Evolutionary conservation across 495 filamentous ascomycete species (phyloP), one percentile per base, ranked within the genome.

Genomic region (Talaromyces nanjingensis): DNA sequence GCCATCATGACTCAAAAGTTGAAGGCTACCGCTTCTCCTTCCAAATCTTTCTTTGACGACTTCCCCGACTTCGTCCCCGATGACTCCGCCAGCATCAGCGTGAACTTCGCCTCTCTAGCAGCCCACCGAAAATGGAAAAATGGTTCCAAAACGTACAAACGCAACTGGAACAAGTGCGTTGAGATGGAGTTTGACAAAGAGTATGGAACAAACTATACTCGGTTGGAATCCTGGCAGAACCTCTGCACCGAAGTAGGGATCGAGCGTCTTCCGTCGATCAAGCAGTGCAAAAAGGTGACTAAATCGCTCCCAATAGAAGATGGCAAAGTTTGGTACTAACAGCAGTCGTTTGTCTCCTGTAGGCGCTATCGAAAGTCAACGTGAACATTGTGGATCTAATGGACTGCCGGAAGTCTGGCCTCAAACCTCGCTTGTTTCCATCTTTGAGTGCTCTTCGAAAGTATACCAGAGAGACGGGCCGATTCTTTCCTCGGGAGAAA

Each of bases 351-450:
- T 27, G 14, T 1, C 20, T 16, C 8, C 20, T 54, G 4, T 9
- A 56, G 53, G 53, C 53, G 25, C 66, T 73, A 22, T 65, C 74
- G 18, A 70, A 59, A 3, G 69, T 77, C 18, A 65, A 80, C 4
- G 76, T 86, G 67, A 85, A 85, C 64, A 73, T 84, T 31, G 71
- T 85, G 2, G 81, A 85, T 67, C 68, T 84, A 1, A 74, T 85
- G 12, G 78, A 86, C 18, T 69, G 72, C 24, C 73, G 73, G 61
- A 75, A 71, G 16, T 66, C 67, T 4, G 65, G 67, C 2, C 63
- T 62, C 4, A 55, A 52, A 4, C 69, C 80, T 4, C 58, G 63
- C 33, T 64, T 69, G 22, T 83, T 82, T 70, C 27, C 42, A 0
- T 70, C 62, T 29, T 64, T 71, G 24, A 24, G 55, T 0, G 64